These are phyloP conservation scores for Garcileccinum viscosum DNA, from an alignment of 1,284 basidiomycete genomes.

Conservation along the genomic window DNA sequence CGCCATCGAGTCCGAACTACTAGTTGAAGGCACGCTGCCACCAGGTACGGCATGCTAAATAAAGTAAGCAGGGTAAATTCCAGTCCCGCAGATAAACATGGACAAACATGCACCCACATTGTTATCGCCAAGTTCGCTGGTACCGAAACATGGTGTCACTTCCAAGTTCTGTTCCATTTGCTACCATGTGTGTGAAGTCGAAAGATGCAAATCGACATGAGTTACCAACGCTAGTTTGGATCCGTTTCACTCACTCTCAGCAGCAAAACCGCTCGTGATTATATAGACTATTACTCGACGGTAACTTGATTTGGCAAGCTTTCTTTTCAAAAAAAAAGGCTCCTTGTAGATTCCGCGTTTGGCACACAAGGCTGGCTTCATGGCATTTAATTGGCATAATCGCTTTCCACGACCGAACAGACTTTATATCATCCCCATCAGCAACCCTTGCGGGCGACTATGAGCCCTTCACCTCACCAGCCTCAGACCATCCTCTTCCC, in stretches of 20 bases:
- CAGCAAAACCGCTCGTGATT: too few species aligned
- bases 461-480: neutral
- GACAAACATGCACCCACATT: neutral
- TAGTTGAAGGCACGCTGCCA: too few species aligned
- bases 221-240: neutral
- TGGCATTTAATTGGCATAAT: conserved; percentile 6
- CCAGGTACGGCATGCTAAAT: too few species aligned
- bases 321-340: neutral
- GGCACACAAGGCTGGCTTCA: conserved; percentile 4
- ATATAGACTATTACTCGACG: too few species aligned
- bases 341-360: conserved; percentile 1
- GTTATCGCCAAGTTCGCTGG: neutral
- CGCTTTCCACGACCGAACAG: conserved; percentile 2
- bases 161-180: neutral
- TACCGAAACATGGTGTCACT: neutral
- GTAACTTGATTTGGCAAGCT: too few species aligned
- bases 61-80: neutral
- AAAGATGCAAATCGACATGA: too few species aligned
- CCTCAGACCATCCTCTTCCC: conserved; percentile 10
- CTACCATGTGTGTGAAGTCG: too few species aligned
- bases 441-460: neutral
- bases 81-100: neutral
- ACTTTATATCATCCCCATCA: neutral
- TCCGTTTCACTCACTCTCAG: too few species aligned
- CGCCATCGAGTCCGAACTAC: neutral